phyloP scores from a whole-genome alignment of 1,284 basidiomycete genomes.

The Marasmius oreades region DNA sequence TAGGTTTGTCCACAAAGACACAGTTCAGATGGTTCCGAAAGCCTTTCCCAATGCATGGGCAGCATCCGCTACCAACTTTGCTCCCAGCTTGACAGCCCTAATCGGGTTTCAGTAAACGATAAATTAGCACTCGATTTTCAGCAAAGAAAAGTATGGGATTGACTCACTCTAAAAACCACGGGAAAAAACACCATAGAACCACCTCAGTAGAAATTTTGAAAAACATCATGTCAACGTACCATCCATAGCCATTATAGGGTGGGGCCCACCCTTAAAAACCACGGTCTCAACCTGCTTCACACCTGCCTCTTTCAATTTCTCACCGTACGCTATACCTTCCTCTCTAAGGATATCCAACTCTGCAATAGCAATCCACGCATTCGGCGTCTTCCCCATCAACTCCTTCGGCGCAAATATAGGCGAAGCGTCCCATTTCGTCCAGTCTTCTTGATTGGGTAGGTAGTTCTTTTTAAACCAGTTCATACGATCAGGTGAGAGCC shows the following conservation, averaged over 20 bases:
- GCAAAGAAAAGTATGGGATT: not conserved
- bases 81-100: constrained; percentile 49
- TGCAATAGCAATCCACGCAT: constrained; percentile 59
- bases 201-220: constrained; percentile 14
- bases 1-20: too few relatives aligned
- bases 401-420: constrained; percentile 63
- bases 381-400: constrained; percentile 47
- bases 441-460: constrained; percentile 56
- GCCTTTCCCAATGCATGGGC: constrained; percentile 43
- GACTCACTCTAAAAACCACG: constrained; percentile 16
- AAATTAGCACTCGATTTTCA: not conserved
- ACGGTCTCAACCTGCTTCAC: constrained; percentile 47
- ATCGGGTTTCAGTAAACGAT: constrained; percentile 10
- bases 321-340: constrained; percentile 64
- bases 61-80: constrained; percentile 53
- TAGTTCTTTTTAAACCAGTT: constrained; percentile 70
- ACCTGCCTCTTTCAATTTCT: constrained; percentile 53
- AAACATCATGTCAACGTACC: constrained; percentile 35
- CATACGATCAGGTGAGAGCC: constrained; percentile 63
- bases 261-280: constrained; percentile 59
- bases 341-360: constrained; percentile 67
- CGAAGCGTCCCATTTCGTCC: constrained; percentile 64
- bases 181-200: not conserved
- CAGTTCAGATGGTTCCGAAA: constrained; percentile 24
- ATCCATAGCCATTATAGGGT: constrained; percentile 71